phyloP scores from a whole-genome alignment of 495 filamentous ascomycete species.

The Podospora comata region DNA sequence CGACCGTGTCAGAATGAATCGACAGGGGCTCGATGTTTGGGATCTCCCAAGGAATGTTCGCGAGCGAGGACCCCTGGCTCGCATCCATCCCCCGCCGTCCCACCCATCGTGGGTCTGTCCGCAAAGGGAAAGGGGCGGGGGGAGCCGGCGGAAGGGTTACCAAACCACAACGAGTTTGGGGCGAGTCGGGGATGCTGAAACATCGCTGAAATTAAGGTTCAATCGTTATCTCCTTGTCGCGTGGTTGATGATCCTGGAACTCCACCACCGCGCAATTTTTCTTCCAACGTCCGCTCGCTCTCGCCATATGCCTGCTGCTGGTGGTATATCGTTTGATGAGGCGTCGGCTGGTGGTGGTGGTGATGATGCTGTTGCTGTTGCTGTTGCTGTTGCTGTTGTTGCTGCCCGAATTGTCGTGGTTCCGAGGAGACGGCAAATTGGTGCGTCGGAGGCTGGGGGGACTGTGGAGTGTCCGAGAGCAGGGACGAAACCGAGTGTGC shows the following conservation, averaged over 20 bases:
- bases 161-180: conserved; percentile 21
- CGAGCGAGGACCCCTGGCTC: background rate
- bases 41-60: conserved; percentile 1
- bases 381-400: conserved; percentile 14
- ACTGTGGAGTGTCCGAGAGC: conserved; percentile 43
- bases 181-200: conserved; percentile 35
- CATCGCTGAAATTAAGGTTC: conserved; percentile 40
- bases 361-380: conserved; percentile 14
- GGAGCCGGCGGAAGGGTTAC: background rate
- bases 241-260: conserved; percentile 35
- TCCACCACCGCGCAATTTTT: conserved; percentile 32
- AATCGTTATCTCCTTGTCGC: conserved; percentile 35
- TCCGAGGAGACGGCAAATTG: conserved; percentile 31
- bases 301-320: conserved; percentile 25
- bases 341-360: conserved; percentile 5
- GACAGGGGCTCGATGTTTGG: background rate
- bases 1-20: background rate
- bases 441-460: conserved; percentile 30
- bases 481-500: conserved; percentile 50
- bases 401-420: conserved; percentile 22
- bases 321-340: conserved; percentile 5
- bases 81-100: background rate
- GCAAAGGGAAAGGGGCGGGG: conserved; percentile 15
- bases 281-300: conserved; percentile 27
- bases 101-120: conserved; percentile 13